Conservation (phyloP, 495 filamentous ascomycete species). For the Astrothelium subdiscretum region DNA sequence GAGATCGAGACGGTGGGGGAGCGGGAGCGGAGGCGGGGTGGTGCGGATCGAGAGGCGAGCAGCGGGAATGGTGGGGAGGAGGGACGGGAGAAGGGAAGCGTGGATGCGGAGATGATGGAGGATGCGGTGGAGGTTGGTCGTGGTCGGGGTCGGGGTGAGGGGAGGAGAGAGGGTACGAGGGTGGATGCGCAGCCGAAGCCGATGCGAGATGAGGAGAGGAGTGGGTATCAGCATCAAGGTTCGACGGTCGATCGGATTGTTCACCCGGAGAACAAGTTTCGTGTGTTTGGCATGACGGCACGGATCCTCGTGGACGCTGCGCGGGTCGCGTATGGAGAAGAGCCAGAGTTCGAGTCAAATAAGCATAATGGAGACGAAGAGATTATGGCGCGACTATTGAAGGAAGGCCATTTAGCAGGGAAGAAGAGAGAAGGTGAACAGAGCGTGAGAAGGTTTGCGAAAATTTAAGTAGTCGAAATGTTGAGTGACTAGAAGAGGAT, state of each 20-base stretch:
- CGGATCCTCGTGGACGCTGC: conserved; percentile 79
- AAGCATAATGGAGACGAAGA: conserved; percentile 68
- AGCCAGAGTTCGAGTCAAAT: conserved; percentile 79
- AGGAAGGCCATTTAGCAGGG: conserved; percentile 48
- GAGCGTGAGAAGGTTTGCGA: not conserved
- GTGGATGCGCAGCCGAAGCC: not conserved
- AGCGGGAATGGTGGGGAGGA: not conserved
- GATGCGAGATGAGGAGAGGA: not conserved
- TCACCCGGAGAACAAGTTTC: conserved; percentile 37
- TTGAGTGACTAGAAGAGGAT: not conserved
- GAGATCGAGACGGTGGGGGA: not conserved
- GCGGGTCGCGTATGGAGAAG: conserved; percentile 63
- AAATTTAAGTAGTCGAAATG: not conserved
- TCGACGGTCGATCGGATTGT: not conserved
- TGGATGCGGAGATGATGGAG: conserved; percentile 9
- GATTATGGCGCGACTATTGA: conserved; percentile 51
- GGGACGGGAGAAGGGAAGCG: conserved; percentile 33
- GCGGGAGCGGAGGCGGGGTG: not conserved
- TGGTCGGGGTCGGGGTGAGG: conserved; percentile 28
- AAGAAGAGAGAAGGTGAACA: conserved; percentile 40
- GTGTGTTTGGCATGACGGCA: conserved; percentile 89
- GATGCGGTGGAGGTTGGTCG: conserved; percentile 31
- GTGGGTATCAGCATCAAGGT: not conserved
- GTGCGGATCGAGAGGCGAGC: not conserved
- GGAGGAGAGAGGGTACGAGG: conserved; percentile 19